Evolutionary conservation across 371 early-diverging fungal genomes (phyloP).

Genomic region (Nematocida homosporus): DNA sequence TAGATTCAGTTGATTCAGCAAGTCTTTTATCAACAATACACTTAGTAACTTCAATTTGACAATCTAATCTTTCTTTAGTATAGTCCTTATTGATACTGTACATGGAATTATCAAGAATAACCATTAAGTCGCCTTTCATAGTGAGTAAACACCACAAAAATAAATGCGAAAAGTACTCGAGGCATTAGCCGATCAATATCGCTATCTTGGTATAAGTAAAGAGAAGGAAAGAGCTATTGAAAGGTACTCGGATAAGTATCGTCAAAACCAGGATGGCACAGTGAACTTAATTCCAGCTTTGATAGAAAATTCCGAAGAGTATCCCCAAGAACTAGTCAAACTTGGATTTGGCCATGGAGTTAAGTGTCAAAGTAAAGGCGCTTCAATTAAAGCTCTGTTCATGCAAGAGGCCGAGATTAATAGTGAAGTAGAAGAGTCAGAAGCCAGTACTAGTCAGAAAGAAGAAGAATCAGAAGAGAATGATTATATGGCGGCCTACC

Average conservation of each 20-base stretch:
- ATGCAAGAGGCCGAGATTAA: slow-evolving; percentile 24
- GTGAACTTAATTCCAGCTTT: slow-evolving; percentile 11
- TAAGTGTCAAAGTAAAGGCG: slow-evolving; percentile 28
- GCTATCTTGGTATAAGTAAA: background rate
- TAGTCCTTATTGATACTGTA: slow-evolving; percentile 56
- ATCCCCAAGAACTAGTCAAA: slow-evolving; percentile 40
- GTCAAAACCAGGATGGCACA: slow-evolving; percentile 20
- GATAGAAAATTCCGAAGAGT: slow-evolving; percentile 21
- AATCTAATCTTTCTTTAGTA: slow-evolving; percentile 31
- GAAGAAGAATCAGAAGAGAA: slow-evolving; percentile 41
- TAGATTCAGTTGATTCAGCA: slow-evolving; percentile 25
- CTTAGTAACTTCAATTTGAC: slow-evolving; percentile 43
- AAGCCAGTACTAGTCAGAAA: slow-evolving; percentile 25
- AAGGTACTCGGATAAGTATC: slow-evolving; percentile 20
- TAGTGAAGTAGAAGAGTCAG: slow-evolving; percentile 2
- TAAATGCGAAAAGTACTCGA: slow-evolving; percentile 10
- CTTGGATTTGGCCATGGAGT: slow-evolving; percentile 47
- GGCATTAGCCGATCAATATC: slow-evolving; percentile 5
- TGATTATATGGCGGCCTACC: slow-evolving; percentile 43
- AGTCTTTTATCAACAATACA: slow-evolving; percentile 11
- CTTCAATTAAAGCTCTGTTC: slow-evolving; percentile 3
- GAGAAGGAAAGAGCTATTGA: background rate
- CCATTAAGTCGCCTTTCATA: slow-evolving; percentile 52
- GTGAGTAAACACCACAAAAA: slow-evolving; percentile 10
- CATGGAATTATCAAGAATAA: slow-evolving; percentile 52